Base-by-base conservation (phyloP, 78 protist genomes). In the Emiliania huxleyi region DNA sequence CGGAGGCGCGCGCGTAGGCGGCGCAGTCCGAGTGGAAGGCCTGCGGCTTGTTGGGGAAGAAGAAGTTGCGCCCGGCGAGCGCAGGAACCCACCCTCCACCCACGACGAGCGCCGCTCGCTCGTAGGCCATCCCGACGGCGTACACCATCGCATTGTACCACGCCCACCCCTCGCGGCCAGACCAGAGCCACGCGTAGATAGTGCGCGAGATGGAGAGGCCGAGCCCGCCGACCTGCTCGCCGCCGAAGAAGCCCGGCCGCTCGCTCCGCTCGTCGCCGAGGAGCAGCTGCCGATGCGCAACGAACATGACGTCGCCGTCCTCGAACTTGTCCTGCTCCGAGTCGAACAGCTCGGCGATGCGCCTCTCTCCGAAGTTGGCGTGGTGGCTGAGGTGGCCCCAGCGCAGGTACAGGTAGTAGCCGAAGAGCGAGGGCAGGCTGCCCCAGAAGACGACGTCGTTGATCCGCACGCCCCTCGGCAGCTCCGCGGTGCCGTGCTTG, bases 261-360 rank as follows among this genome's bases (percentile, higher is more conserved):
- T 21, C 46, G 85, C 12, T 46, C 26, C 18, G n/a, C 22, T 1
- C 46, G 26, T 75, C 85, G 85, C 85, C 85, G 12, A 46, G n/a
- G 15, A 75, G 43, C 29, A 12, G 0, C 85, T 75, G 85, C 33
- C 85, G 44, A 15, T 79, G 87, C 49, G 46, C 55, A 0, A 43
- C 87, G 49, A 79, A 79, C 3, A 79, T 12, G 37, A 35, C 87
- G 87, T 79, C 87, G 35, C 87, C 87, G 52, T 79, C 87, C 49
- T 79, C 87, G 35, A 79, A 79, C 1, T 40, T 11, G 33, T 0
- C 3, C 87, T 8, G 55, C 49, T 79, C 87, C 0, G 87, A 79
- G 49, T 40, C 15, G 87, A 79, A 79, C 19, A 79, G 55, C 55
- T 12, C 49, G 23, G 46, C 33, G 46, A 75, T 44, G 26, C 46